These are phyloP conservation scores for Balansia obtecta DNA, from an alignment of 2,329 filamentous ascomycete species.

Conservation along the genomic window DNA sequence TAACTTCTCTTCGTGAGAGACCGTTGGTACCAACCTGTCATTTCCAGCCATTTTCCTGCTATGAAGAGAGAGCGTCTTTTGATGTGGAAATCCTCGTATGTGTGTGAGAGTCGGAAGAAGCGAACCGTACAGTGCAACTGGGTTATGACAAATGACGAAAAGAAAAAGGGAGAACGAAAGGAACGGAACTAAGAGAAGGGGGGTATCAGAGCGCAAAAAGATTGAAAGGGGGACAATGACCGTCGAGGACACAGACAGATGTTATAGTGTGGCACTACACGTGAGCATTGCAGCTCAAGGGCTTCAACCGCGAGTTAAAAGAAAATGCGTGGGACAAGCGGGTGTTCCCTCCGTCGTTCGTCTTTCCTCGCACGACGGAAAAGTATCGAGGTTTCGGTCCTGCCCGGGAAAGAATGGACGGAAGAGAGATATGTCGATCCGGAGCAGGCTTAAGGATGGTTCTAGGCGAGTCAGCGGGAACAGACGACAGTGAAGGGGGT, in stretches of 20 bases:
- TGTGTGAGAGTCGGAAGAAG: background rate
- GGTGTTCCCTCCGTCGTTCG: background rate
- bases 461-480: too few relatives aligned
- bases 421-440: background rate
- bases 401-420: background rate
- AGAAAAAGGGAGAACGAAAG: background rate
- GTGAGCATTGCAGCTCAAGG: too few relatives aligned
- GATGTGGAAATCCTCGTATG: background rate
- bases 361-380: background rate
- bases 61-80: background rate
- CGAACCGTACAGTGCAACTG: background rate
- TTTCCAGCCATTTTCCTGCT: constrained; percentile 29
- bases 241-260: background rate
- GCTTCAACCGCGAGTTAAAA: background rate
- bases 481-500: background rate
- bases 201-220: background rate
- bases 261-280: too few relatives aligned
- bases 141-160: background rate
- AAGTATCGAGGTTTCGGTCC: too few relatives aligned
- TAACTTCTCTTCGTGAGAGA: constrained; percentile 31
- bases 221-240: background rate
- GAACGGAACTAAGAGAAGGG: background rate
- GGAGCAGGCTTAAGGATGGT: background rate
- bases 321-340: background rate
- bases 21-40: constrained; percentile 20